Percentiles rank a stretch among this genome's conserved stretches.
phyloP scores from a whole-genome alignment of 345 rosid species.

The Sisymbrium altissimum region DNA sequence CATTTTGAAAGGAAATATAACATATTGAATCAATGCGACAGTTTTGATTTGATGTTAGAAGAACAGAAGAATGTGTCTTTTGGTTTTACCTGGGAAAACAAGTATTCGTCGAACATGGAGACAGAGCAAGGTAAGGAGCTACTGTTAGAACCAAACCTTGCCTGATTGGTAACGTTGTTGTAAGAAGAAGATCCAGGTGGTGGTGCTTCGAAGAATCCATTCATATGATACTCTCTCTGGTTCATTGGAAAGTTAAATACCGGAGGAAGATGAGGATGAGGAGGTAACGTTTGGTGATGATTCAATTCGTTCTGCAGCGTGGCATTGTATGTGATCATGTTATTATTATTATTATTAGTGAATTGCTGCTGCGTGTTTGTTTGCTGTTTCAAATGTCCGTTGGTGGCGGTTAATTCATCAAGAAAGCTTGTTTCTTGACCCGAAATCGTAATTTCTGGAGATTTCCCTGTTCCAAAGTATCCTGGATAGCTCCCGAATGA shows the following conservation, averaged over 20 bases:
- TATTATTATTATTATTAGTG: conserved; percentile 33
- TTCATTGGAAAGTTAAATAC: conserved; percentile 50
- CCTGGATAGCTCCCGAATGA: conserved; percentile 74
- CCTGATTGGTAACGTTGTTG: conserved; percentile 35
- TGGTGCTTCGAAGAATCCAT: conserved; percentile 55
- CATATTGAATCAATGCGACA: neutral
- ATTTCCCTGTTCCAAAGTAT: conserved; percentile 54
- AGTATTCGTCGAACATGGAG: conserved; percentile 53
- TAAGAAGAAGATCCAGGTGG: conserved; percentile 36
- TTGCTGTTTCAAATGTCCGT: conserved; percentile 40
- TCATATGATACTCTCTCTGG: conserved; percentile 50
- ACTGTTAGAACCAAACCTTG: conserved; percentile 53
- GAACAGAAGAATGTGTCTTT: neutral
- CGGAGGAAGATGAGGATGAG: conserved; percentile 11
- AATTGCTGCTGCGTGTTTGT: conserved; percentile 41
- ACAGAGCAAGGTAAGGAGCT: conserved; percentile 50
- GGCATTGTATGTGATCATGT: conserved; percentile 36
- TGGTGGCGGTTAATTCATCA: conserved; percentile 48
- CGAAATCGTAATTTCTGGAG: conserved; percentile 58
- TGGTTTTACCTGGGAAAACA: conserved; percentile 48
- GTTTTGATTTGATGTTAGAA: neutral
- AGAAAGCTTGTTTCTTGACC: conserved; percentile 62
- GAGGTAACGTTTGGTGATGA: conserved; percentile 44
- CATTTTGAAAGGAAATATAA: neutral
- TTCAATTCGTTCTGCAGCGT: conserved; percentile 44